Evolutionary conservation across 192 early-diverging fungal species (phyloP), one percentile per base, ranked within the genome.

Genomic region (Podila epigama): DNA sequence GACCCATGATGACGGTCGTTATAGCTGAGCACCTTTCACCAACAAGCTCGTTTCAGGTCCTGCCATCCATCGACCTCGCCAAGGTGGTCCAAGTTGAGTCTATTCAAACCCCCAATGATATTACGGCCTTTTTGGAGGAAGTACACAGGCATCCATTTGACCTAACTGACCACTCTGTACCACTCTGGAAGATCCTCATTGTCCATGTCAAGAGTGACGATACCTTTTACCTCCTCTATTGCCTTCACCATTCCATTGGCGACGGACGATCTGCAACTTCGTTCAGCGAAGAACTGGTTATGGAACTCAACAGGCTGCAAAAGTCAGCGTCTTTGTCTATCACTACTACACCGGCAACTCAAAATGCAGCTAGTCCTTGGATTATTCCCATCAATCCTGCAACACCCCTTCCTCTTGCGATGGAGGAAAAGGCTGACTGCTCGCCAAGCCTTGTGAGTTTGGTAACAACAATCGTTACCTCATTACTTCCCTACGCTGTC

Each of bases 121-220:
- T 75, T 32, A 16, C 58, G 4, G 27, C 53, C 32, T 51, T 66
- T 10, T 52, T 75, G 3, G 58, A 66, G 42, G 28, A 57, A 1
- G 70, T 66, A 28, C 70, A 75, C n/a, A 16, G 25, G 0, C 1
- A 9, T 0, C 39, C 29, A 1, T 75, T 66, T 36, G 70, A 75
- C 32, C 7, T 20, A 3, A 8, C 34, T 1, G 29, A 61, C 13
- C n/a, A 32, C 12, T 22, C 42, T 18, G 25, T 61, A 32, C 70
- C 70, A 16, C 70, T 75, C 41, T 75, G 70, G 70, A 50, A 52
- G 28, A 61, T 66, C 35, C 39, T 66, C 2, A 58, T 75, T 1
- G 70, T 48, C 2, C 58, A 66, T 16, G 63, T 75, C 33, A 48
- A 61, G 33, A 28, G 48, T 2, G 70, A 66, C 15, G 34, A 55